Conservation (phyloP, 495 filamentous ascomycete species). For the Hyaloscypha finlandica region DNA sequence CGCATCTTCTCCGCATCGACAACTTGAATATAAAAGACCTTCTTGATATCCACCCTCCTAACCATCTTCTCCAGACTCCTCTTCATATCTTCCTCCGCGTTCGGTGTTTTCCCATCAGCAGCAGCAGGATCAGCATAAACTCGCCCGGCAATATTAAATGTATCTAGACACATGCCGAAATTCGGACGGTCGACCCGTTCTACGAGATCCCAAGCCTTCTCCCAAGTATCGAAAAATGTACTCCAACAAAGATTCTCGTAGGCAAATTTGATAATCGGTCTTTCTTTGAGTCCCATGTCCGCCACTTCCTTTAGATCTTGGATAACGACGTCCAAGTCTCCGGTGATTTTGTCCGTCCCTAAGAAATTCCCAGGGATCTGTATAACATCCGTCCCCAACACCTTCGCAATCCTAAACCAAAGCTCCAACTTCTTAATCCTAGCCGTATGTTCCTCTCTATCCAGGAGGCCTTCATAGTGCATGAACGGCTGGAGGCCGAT, state of each 20-base stretch:
- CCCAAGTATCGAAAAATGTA: constrained; percentile 71
- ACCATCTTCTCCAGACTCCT: constrained; percentile 59
- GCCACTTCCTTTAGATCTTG: constrained; percentile 65
- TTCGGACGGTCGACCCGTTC: constrained; percentile 65
- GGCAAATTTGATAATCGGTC: constrained; percentile 65
- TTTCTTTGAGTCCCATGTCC: constrained; percentile 58
- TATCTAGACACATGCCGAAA: constrained; percentile 79
- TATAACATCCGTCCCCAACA: constrained; percentile 68
- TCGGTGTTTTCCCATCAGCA: constrained; percentile 50
- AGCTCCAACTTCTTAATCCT: constrained; percentile 63
- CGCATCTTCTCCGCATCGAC: constrained; percentile 71
- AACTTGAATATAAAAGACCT: constrained; percentile 79
- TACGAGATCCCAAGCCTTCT: constrained; percentile 70
- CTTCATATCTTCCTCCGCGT: constrained; percentile 59
- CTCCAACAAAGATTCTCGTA: constrained; percentile 80
- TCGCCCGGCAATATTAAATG: constrained; percentile 76
- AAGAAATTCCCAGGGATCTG: constrained; percentile 76
- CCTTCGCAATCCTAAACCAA: constrained; percentile 69
- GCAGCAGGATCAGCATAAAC: constrained; percentile 71
- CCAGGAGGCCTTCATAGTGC: constrained; percentile 75
- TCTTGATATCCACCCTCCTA: constrained; percentile 57
- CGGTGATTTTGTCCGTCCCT: constrained; percentile 46
- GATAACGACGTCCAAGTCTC: constrained; percentile 60
- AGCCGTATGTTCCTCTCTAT: constrained; percentile 58
- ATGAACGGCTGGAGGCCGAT: constrained; percentile 78